These are phyloP conservation scores for Suhomyces taliae DNA, from an alignment of 1,139 yeast species.

Conservation along the genomic window DNA sequence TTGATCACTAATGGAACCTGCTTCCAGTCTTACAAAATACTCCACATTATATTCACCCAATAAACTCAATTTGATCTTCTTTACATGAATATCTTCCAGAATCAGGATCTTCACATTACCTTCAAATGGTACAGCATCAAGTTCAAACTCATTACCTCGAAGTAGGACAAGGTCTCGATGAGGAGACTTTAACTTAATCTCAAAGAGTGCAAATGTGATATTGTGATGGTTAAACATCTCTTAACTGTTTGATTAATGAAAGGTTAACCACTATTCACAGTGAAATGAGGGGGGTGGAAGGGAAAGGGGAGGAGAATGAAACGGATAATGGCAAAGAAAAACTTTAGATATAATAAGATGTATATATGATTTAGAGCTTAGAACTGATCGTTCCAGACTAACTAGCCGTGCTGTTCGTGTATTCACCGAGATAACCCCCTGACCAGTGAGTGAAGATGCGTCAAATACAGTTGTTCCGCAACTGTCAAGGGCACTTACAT, in stretches of 20 bases:
- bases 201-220: conserved; percentile 31
- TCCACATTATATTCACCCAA: conserved; percentile 57
- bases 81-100: conserved; percentile 51
- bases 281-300: too few relatives aligned
- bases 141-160: conserved; percentile 58
- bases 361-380: too few relatives aligned
- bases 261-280: too few relatives aligned
- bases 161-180: conserved; percentile 55
- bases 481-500: neutral
- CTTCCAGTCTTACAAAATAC: conserved; percentile 44
- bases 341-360: too few relatives aligned
- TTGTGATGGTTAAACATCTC: conserved; percentile 26
- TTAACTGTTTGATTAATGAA: too few relatives aligned
- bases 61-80: conserved; percentile 46
- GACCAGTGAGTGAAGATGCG: neutral
- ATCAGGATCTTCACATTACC: conserved; percentile 60
- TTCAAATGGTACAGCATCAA: conserved; percentile 51
- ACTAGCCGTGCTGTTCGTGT: neutral
- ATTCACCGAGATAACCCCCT: neutral
- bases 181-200: conserved; percentile 45
- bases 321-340: too few relatives aligned
- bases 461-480: neutral
- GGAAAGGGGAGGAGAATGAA: too few relatives aligned
- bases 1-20: conserved; percentile 38
- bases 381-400: too few relatives aligned